Base-by-base conservation (phyloP, 371 early-diverging fungal genomes). In the Mucor indicus region DNA sequence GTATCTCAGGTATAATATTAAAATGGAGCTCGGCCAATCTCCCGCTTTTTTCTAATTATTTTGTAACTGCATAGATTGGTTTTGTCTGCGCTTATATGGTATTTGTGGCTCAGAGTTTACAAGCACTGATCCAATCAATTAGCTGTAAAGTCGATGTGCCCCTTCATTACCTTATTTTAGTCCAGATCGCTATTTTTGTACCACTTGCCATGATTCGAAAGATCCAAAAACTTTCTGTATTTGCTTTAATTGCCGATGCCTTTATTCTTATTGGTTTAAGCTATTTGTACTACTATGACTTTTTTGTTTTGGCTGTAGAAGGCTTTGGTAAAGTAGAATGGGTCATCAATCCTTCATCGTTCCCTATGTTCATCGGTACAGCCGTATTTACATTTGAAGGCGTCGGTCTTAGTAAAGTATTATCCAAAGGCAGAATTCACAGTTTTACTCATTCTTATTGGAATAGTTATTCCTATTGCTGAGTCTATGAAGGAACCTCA, bases 331-430 rank as follows among this genome's bases (percentile, higher is more conserved):
- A 72, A 20, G 67, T 79, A 7, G 67, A 65, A 41, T 75, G 79
- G 71, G 20, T 70, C 17, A 71, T 79, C 48, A 83, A 84, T 35
- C 55, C 77, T n/a, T 53, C 60, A 13, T 67, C 83, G 12, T 90
- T 91, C 59, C 77, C 89, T 3, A 64, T 89, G 49, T 90, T 91
- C 55, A 81, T 93, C 41, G 94, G 94, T 44, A 92, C 92, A 7
- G 89, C 92, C 45, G 85, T 92, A 32, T 93, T 90, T 60, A 89
- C 92, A 0, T 93, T 86, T 61, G 94, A 93, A 63, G 94, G 94
- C 21, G 88, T 91, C 44, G 90, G 94, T 30, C 71, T 71, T 80
- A 42, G 83, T 68, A 63, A 58, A 13, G 5, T 33, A 15, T 11
- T 9, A 33, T 11, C 4, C 5, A n/a, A 33, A 33, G n/a, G n/a